Base-by-base conservation (phyloP, 2,329 filamentous ascomycete genomes). In the Stylonectria norvegica region DNA sequence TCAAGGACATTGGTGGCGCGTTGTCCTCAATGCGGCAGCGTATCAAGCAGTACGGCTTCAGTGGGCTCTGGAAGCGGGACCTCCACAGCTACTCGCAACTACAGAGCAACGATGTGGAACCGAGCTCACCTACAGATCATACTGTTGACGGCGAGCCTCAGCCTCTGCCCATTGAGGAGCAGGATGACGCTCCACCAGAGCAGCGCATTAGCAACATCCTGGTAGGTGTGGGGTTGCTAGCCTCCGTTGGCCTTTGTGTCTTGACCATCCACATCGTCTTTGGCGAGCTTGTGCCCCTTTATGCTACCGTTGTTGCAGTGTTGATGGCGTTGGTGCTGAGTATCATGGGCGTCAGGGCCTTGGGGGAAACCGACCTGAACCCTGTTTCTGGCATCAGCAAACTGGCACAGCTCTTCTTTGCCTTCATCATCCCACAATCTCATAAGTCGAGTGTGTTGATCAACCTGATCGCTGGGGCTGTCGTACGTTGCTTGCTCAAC, bases 361-460 rank as follows among this genome's bases (percentile, higher is more conserved):
- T 85, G 0, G 81, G 81, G 8, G 80, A 97, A 70, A 97, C 93
- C 5, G 93, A 98, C 57, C 74, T 98, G 8, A 97, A 97, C 59
- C 93, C 93, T 0, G 93, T 97, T 3, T 95, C 88, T 1, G 93
- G 93, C 22, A 98, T 97, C 64, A 91, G 86, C 60, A 98, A 98
- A 69, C 76, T 98, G 3, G 95, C 93, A 0, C 93, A 98, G 64
- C 79, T 98, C 3, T 85, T 97, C 59, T 97, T 98, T 63, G 93
- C 93, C 3, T 69, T 95, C 35, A 86, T 94, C 27, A 89, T 94
- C 2, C 90, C 93, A 0, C 73, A 85, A 39, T 80, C 81, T 0
- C 81, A 88, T 56, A 85, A 85, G 54, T 89, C 89, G 28, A 88
- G 89, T 10, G 83, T 98, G n/a, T 76, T 95, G 40, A 95, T 96